Evolutionary conservation across 331 rosid genomes (phyloP).

Genomic region (Malus hybrid): DNA sequence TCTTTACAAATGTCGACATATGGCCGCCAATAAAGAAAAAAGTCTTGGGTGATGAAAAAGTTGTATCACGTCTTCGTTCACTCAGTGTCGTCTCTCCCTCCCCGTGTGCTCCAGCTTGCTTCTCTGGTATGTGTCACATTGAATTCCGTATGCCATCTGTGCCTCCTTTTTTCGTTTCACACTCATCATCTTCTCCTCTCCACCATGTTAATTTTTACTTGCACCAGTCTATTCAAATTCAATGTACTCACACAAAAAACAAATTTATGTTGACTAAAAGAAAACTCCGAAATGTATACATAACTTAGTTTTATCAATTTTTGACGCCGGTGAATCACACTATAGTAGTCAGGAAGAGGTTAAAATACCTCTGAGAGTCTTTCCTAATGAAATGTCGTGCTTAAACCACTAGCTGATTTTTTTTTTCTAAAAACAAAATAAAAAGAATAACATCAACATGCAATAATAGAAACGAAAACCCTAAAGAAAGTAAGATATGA

Average conservation of each 20-base stretch:
- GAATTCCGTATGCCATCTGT: not conserved
- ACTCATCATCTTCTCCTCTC: not conserved
- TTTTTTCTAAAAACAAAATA: too few species aligned
- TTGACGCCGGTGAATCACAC: rapidly evolving
- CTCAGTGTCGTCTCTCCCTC: not conserved
- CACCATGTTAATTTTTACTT: not conserved
- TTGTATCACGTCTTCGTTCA: not conserved
- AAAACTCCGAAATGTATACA: too few species aligned
- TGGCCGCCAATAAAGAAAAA: too few species aligned
- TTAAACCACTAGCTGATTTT: too few species aligned
- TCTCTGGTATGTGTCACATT: not conserved
- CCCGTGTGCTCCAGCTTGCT: not conserved
- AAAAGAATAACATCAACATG: not conserved
- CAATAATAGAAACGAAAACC: not conserved
- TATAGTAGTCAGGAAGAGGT: too few species aligned
- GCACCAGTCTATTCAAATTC: not conserved
- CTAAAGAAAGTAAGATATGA: not conserved
- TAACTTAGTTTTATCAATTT: too few species aligned
- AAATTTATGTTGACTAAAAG: too few species aligned
- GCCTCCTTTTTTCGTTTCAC: not conserved
- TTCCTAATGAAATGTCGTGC: too few species aligned
- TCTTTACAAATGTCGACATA: too few species aligned
- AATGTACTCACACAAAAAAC: not conserved
- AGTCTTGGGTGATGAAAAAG: not conserved
- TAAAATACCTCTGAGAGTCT: too few species aligned